Evolutionary conservation across 176 grass and related monocot genomes (phyloP).

Genomic region (Triticum timopheevii): DNA sequence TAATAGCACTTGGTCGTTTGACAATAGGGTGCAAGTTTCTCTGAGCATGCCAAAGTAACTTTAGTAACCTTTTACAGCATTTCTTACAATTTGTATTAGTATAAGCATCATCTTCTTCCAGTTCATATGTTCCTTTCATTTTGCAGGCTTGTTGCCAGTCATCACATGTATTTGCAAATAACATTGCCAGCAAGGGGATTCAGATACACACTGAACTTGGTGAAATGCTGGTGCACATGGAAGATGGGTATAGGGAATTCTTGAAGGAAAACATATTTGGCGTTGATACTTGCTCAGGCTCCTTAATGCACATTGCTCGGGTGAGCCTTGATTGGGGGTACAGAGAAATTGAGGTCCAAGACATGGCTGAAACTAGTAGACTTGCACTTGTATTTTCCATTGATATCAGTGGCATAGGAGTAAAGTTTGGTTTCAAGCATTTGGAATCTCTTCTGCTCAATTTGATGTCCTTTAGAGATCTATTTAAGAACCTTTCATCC

Average conservation of each 20-base stretch:
- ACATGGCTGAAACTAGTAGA: conserved; percentile 57
- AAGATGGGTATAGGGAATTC: conserved; percentile 93
- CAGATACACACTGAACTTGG: conserved; percentile 95
- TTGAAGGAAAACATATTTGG: conserved; percentile 92
- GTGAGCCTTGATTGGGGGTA: conserved; percentile 97
- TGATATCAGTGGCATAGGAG: conserved; percentile 76
- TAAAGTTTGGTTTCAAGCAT: conserved; percentile 94
- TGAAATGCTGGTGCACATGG: conserved; percentile 91
- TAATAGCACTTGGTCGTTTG: conserved; percentile 11
- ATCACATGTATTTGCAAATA: conserved; percentile 96
- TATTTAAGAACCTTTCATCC: conserved; percentile 64
- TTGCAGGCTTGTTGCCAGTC: conserved; percentile 87
- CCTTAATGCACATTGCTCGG: conserved; percentile 82
- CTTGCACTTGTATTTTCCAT: conserved; percentile 74
- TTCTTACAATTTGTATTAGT: conserved; percentile 16
- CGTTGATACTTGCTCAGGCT: conserved; percentile 81
- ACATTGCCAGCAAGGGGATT: conserved; percentile 96
- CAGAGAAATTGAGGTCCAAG: conserved; percentile 68
- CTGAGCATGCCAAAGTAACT: conserved; percentile 15
- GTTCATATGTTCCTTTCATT: conserved; percentile 34
- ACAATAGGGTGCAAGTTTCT: conserved; percentile 26
- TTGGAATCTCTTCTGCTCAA: conserved; percentile 75
- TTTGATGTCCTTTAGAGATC: conserved; percentile 69
- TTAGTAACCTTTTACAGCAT: not conserved
- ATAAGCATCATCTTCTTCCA: conserved; percentile 26